phyloP scores from a whole-genome alignment of 495 filamentous ascomycete genomes.

The Neurospora sp. region DNA sequence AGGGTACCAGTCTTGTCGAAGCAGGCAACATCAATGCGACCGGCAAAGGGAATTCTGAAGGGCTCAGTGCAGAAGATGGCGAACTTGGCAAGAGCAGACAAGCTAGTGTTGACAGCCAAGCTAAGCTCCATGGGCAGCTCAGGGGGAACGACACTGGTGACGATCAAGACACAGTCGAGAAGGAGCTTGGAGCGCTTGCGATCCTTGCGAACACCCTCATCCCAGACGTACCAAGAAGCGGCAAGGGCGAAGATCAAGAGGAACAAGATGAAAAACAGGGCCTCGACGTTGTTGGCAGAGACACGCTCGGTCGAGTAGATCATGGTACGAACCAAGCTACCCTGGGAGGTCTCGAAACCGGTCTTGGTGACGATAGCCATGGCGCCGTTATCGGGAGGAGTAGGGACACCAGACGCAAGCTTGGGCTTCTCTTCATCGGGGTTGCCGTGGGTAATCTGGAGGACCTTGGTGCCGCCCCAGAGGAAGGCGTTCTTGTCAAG shows the following conservation, averaged over 20 bases:
- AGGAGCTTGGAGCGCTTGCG: slow-evolving; percentile 95
- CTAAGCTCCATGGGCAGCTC: slow-evolving; percentile 98
- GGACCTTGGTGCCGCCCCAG: slow-evolving; percentile 93
- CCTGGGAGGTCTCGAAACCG: slow-evolving; percentile 97
- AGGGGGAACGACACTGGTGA: slow-evolving; percentile 94
- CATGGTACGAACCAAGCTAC: slow-evolving; percentile 96
- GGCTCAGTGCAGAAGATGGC: slow-evolving; percentile 99
- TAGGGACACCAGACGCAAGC: slow-evolving; percentile 58
- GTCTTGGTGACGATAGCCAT: slow-evolving; percentile 94
- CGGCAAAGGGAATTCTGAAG: slow-evolving; percentile 97
- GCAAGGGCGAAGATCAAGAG: slow-evolving; percentile 92
- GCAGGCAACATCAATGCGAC: slow-evolving; percentile 91
- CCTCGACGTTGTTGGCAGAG: slow-evolving; percentile 92
- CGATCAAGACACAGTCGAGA: slow-evolving; percentile 92
- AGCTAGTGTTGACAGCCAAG: slow-evolving; percentile 95
- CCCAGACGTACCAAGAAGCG: slow-evolving; percentile 99
- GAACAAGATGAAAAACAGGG: slow-evolving; percentile 92
- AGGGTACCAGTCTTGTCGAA: slow-evolving; percentile 98
- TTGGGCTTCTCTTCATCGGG: slow-evolving; percentile 59
- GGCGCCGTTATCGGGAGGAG: slow-evolving; percentile 81
- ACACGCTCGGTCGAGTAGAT: slow-evolving; percentile 99
- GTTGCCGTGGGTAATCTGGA: slow-evolving; percentile 83
- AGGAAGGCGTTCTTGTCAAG: slow-evolving; percentile 95
- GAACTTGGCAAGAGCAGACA: slow-evolving; percentile 85
- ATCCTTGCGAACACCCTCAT: slow-evolving; percentile 85